Evolutionary conservation across 495 filamentous ascomycete species (phyloP), one percentile per base, ranked within the genome.

Genomic region (Talaromyces wortmannii): DNA sequence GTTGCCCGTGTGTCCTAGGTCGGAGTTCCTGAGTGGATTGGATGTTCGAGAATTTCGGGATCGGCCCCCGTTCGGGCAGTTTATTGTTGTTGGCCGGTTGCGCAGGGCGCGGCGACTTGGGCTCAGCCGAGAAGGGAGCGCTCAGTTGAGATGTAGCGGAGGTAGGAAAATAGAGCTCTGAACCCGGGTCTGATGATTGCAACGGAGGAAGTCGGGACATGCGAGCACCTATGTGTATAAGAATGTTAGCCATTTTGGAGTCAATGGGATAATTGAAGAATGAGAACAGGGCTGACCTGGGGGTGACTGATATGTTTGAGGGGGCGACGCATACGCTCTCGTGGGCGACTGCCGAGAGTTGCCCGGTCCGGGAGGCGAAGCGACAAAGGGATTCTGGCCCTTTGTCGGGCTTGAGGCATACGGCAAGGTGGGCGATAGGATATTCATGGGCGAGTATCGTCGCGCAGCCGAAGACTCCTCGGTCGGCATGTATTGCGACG

Each of bases 361-460:
- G 52, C 60, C 67, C 56, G 58, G 64, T 4, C 62, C 64, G 29
- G 69, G 63, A 30, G 70, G 66, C 17, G 47, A 78, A 47, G 75
- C 76, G 50, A 71, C 76, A 60, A 81, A 79, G 7, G 72, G 59
- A 58, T 64, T 67, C 55, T 79, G 78, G 29, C 55, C 50, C 62
- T 84, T 84, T 44, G 81, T 82, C 43, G 83, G 80, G 61, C 77
- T 82, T 30, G 74, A 63, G 56, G 76, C 71, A 62, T 80, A 83
- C 52, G 84, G 76, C 55, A 80, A 72, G 13, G 83, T 73, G 33
- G 86, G 81, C 46, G 83, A 82, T 32, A 92, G 72, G 6, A 84
- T 82, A 63, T 95, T 92, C 91, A 95, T 95, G 50, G 92, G 94
- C 11, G 92, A 96, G 69, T 98, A 97, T 63, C 92, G 82, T 64